These are phyloP conservation scores for Blastobotrys malaysiensis DNA, from an alignment of 1,139 yeast species.

Conservation along the genomic window DNA sequence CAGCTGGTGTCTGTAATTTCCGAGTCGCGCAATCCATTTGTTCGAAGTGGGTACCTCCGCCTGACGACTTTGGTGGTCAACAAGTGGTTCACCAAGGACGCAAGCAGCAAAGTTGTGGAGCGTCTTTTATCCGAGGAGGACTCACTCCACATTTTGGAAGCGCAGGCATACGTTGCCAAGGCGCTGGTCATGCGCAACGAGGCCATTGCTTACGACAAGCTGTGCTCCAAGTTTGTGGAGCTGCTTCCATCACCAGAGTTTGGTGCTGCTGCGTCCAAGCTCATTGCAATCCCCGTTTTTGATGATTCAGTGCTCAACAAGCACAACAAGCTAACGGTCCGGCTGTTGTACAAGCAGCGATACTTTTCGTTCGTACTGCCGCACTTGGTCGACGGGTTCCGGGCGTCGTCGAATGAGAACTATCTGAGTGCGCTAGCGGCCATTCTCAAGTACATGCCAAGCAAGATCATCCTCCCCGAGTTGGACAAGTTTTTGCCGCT, in stretches of 20 bases:
- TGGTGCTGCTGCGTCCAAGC: conserved; percentile 43
- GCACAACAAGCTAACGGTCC: conserved; percentile 53
- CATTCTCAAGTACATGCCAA: conserved; percentile 60
- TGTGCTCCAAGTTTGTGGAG: conserved; percentile 34
- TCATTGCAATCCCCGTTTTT: conserved; percentile 58
- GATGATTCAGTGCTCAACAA: conserved; percentile 59
- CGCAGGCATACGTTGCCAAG: conserved; percentile 63
- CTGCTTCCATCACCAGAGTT: conserved; percentile 33
- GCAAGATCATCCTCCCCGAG: conserved; percentile 55
- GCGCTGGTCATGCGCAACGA: conserved; percentile 62
- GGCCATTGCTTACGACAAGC: conserved; percentile 37
- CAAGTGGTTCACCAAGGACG: conserved; percentile 36
- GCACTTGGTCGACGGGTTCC: conserved; percentile 28
- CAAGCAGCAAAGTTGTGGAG: conserved; percentile 5
- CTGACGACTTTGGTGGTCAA: conserved; percentile 55
- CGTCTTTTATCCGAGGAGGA: conserved; percentile 1
- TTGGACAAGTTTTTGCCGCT: conserved; percentile 63
- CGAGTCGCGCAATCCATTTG: conserved; percentile 25
- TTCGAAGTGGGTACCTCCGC: conserved; percentile 56
- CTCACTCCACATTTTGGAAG: conserved; percentile 40
- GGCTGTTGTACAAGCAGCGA: conserved; percentile 71
- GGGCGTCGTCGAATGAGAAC: conserved; percentile 25
- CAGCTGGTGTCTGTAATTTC: conserved; percentile 24
- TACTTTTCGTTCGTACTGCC: conserved; percentile 49
- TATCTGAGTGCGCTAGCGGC: conserved; percentile 63